Evolutionary conservation across 1,139 yeast genomes (phyloP).

Genomic region (Blastobotrys raffinosifermentans): DNA sequence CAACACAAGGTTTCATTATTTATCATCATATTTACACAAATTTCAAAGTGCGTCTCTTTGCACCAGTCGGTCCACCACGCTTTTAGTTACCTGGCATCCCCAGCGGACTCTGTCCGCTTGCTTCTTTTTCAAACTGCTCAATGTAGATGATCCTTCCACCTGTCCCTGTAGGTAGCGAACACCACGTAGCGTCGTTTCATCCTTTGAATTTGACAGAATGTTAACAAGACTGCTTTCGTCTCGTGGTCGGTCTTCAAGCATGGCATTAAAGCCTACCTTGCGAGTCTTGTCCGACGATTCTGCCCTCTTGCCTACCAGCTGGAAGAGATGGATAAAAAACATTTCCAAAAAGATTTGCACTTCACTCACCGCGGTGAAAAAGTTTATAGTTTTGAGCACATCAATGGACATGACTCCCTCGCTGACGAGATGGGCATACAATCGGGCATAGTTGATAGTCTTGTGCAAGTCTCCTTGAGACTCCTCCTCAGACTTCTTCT

Average conservation of each 20-base stretch:
- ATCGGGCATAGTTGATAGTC: slow-evolving; percentile 67
- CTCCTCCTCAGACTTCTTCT: slow-evolving; percentile 23
- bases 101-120: slow-evolving; percentile 61
- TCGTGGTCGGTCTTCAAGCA: slow-evolving; percentile 23
- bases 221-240: slow-evolving; percentile 52
- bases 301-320: slow-evolving; percentile 58
- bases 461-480: slow-evolving; percentile 51
- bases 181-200: slow-evolving; percentile 65
- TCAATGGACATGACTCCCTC: slow-evolving; percentile 72
- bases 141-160: slow-evolving; percentile 41
- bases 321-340: slow-evolving; percentile 60
- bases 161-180: slow-evolving; percentile 61
- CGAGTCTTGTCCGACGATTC: slow-evolving; percentile 22
- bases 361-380: slow-evolving; percentile 64
- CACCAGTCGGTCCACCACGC: background rate
- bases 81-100: slow-evolving; percentile 46
- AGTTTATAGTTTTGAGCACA: slow-evolving; percentile 64
- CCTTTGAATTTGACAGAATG: slow-evolving; percentile 54
- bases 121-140: slow-evolving; percentile 44
- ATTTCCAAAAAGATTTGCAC: slow-evolving; percentile 67
- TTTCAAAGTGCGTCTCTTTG: background rate
- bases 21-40: no score
- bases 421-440: slow-evolving; percentile 68
- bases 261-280: slow-evolving; percentile 22
- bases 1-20: no score